These are phyloP conservation scores for Juglanconis oblonga DNA, from an alignment of 2,329 filamentous ascomycete species.

Conservation along the genomic window DNA sequence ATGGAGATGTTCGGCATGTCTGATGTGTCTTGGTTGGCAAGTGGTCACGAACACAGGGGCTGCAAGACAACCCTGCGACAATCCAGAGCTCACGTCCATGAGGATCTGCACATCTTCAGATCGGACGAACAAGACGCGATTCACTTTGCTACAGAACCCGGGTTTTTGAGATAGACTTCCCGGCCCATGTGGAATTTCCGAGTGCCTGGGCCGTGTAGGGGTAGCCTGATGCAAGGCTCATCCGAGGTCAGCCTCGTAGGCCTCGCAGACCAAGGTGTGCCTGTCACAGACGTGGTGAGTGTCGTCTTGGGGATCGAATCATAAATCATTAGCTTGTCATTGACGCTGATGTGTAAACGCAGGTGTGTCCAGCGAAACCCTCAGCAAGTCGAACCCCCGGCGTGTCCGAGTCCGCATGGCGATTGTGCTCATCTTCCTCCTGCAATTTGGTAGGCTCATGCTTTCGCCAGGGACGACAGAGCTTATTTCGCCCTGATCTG, in stretches of 20 bases:
- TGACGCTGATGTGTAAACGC: slow-evolving; percentile 7
- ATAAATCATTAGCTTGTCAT: background rate
- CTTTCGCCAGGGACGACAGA: background rate
- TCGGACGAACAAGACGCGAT: slow-evolving; percentile 6
- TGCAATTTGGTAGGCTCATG: background rate
- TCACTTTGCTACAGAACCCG: background rate
- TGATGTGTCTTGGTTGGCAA: background rate
- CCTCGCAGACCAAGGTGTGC: background rate
- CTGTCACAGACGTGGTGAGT: background rate
- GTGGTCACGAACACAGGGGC: background rate
- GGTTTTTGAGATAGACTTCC: background rate
- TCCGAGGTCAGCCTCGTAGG: background rate
- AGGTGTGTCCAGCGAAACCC: background rate
- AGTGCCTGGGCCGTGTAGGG: background rate
- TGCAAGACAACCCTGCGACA: background rate
- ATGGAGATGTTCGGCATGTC: background rate
- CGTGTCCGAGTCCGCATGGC: background rate
- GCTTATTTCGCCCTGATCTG: background rate
- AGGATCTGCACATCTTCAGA: background rate
- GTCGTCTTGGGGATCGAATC: background rate
- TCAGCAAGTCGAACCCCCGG: background rate
- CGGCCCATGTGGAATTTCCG: background rate
- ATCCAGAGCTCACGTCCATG: background rate
- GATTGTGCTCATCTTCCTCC: background rate
- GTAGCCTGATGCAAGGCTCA: too few species aligned